A percentile compares a stretch with the other conserved stretches of the same genome.
These are phyloP conservation scores for Pythium guiyangense DNA, from an alignment of 352 stramenopile species.

Conservation along the genomic window DNA sequence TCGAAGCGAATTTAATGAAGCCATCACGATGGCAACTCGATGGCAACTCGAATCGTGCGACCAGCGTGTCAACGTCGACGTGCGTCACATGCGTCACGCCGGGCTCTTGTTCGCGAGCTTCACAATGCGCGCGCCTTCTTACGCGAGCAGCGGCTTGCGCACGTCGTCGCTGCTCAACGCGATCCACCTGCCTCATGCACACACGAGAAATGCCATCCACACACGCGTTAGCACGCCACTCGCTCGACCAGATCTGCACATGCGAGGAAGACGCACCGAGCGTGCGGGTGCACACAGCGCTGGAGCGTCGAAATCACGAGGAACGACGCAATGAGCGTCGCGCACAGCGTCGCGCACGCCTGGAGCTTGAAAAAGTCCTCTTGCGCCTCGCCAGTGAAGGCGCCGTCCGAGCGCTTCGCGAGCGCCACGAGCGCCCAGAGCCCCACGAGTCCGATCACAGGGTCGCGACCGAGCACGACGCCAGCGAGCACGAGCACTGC, in stretches of 20 bases:
- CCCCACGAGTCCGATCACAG: conserved; percentile 45
- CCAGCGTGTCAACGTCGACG: background rate
- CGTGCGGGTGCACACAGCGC: conserved; percentile 14
- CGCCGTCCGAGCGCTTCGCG: conserved; percentile 28
- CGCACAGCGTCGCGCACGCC: conserved; percentile 26
- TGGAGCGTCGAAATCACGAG: conserved; percentile 22
- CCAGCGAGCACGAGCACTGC: conserved; percentile 32
- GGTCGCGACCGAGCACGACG: conserved; percentile 39
- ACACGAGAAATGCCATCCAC: background rate
- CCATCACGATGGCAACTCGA: too few species aligned
- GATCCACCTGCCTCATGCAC: background rate
- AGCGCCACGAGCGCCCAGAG: conserved; percentile 50
- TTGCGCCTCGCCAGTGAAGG: conserved; percentile 14
- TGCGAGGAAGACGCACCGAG: background rate
- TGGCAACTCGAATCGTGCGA: too few species aligned
- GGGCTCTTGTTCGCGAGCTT: too few species aligned
- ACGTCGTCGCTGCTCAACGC: background rate
- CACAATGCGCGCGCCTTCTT: background rate
- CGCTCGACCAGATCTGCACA: too few species aligned
- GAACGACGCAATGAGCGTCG: conserved; percentile 20
- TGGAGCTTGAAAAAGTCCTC: conserved; percentile 38
- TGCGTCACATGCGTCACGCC: background rate
- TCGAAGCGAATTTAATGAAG: too few species aligned
- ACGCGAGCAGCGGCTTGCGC: conserved; percentile 11
- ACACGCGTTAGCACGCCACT: too few species aligned